Evolutionary conservation across 331 rosid genomes (phyloP).

Genomic region (Dryas integrifolia): DNA sequence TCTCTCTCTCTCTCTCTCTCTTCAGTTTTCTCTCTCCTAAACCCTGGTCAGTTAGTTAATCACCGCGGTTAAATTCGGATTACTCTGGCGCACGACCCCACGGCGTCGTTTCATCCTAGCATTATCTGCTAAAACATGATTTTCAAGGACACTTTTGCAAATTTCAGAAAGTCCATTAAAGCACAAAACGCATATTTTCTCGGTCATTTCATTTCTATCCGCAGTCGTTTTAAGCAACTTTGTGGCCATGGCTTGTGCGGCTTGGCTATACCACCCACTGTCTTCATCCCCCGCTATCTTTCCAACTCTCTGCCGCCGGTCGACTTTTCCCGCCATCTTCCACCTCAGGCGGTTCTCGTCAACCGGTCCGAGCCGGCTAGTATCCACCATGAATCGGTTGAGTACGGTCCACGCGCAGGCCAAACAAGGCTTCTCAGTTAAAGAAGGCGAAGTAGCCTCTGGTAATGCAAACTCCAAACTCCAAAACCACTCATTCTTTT

Average conservation of each 20-base stretch:
- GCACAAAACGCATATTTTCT: no score
- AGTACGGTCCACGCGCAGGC: constrained; percentile 44
- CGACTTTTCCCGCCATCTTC: constrained; percentile 32
- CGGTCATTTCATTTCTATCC: not conserved
- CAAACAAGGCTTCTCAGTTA: constrained; percentile 44
- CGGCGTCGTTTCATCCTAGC: constrained; percentile 4
- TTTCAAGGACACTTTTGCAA: no score
- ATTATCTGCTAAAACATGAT: no score
- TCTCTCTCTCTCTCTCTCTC: not conserved
- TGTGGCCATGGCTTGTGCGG: constrained; percentile 48
- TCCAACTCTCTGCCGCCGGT: constrained; percentile 25
- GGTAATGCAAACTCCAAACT: constrained; percentile 39
- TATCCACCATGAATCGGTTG: constrained; percentile 22
- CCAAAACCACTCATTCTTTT: not conserved
- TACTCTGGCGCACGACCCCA: not conserved
- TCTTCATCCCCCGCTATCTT: constrained; percentile 21
- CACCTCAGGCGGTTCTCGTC: constrained; percentile 31
- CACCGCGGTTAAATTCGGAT: constrained; percentile 5
- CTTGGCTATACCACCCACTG: constrained; percentile 25
- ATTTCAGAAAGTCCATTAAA: no score
- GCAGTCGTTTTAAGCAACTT: not conserved
- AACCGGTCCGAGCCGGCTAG: not conserved
- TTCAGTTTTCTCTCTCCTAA: constrained; percentile 9
- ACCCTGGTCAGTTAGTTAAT: constrained; percentile 2
- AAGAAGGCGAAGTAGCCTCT: constrained; percentile 58